A percentile compares a stretch with the other conserved stretches of the same genome.
These are phyloP conservation scores for Zoysia japonica DNA, from an alignment of 176 grass and related monocot species.

Conservation along the genomic window DNA sequence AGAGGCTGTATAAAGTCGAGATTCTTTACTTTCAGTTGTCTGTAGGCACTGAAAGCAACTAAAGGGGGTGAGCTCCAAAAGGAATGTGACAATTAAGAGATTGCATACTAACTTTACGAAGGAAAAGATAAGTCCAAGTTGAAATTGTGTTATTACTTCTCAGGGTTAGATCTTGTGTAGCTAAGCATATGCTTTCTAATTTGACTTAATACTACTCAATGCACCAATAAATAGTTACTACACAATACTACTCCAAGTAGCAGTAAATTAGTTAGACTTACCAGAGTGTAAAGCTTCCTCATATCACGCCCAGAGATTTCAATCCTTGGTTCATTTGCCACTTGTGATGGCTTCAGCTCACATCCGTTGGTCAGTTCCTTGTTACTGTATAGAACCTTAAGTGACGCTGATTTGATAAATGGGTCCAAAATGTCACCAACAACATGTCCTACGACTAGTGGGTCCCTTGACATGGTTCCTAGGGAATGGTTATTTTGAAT, in stretches of 20 bases:
- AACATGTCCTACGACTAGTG: constrained; percentile 80
- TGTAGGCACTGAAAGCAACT: constrained; percentile 34
- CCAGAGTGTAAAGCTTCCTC: constrained; percentile 85
- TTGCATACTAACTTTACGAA: constrained; percentile 14
- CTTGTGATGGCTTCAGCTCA: constrained; percentile 84
- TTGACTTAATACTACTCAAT: background rate
- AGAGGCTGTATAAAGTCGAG: constrained; percentile 33
- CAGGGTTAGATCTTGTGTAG: background rate
- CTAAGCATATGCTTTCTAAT: background rate
- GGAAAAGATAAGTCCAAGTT: constrained; percentile 10
- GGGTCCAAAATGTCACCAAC: constrained; percentile 85
- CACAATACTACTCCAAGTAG: constrained; percentile 25
- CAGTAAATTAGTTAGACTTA: constrained; percentile 49
- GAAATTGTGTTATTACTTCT: background rate
- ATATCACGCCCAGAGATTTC: constrained; percentile 56
- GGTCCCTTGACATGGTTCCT: constrained; percentile 79
- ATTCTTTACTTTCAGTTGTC: constrained; percentile 37
- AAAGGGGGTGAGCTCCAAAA: constrained; percentile 10
- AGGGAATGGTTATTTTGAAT: constrained; percentile 27
- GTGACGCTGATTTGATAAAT: constrained; percentile 70
- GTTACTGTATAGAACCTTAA: constrained; percentile 73
- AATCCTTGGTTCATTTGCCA: constrained; percentile 62
- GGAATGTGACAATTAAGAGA: constrained; percentile 19
- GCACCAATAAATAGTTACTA: background rate
- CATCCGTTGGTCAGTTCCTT: constrained; percentile 83